Base-by-base conservation (phyloP, 495 filamentous ascomycete genomes). In the Aspergillus sparsus region DNA sequence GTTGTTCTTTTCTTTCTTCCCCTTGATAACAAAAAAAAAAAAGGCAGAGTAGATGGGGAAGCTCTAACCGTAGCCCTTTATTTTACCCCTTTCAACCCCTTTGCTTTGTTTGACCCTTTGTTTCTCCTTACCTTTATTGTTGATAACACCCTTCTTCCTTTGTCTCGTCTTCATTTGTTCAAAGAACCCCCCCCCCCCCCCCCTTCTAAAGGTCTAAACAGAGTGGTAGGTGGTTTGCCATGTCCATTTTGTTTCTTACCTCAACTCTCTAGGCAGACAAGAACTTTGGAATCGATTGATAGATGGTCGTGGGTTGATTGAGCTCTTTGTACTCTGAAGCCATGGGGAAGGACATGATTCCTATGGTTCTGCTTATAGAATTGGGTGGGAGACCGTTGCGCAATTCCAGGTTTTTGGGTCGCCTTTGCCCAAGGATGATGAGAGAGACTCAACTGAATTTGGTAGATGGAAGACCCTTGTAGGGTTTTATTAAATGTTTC, bases 381-480 rank as follows among this genome's bases (percentile, higher is more conserved):
- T n/a, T 53, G 6, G 49, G 21, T 33, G 21, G 49, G 49, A 32
- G 18, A 12, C 49, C 49, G 32, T 51, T 34, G 27, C 12, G 13
- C 7, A 34, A 34, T 34, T 53, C 57, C 57, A 44, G 49, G 33
- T 35, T 46, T 32, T 27, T 49, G 58, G 58, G 32, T 39, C 41
- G n/a, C 34, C 27, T 60, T 21, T 53, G 44, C 41, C 50, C 41
- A 60, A 50, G 50, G 32, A 60, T 50, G 44, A 35, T 16, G 16
- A 13, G 41, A 16, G 49, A 16, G 1, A 27, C 33, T 57, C 16
- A 36, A 36, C 15, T 45, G 15, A 31, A 47, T 7, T 10, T 41
- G 37, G 9, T 5, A 21, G 9, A 16, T 47, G n/a, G n/a, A 47
- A 47, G 44, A 47, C 6, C 44, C 44, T 21, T 47, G 44, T 21